Base-by-base conservation (phyloP, 768 basidiomycete genomes). In the Collybia nuda region DNA sequence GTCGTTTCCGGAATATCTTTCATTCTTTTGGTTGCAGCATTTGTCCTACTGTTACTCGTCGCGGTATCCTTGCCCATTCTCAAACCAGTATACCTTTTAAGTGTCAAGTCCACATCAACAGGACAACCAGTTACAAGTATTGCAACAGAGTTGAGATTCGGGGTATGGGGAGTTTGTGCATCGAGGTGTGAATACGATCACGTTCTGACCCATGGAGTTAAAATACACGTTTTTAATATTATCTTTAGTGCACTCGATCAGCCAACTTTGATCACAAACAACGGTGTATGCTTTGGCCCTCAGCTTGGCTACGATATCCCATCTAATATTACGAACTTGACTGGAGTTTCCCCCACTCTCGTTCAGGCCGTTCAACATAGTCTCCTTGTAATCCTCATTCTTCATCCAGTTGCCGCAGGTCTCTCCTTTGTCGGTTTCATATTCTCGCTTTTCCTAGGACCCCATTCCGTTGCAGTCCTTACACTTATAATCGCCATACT, bases 91-190 rank as follows among this genome's bases (percentile, higher is more conserved):
- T 87, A 84, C 63, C 69, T 90, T 22, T 68, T 90, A 43, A 57
- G 67, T 17, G 62, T 89, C 67, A 57, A 66, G 50, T 65, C 77
- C 39, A 66, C 62, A 0, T 40, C 60, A 6, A 53, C 56, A 0
- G 57, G 49, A 37, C 63, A 68, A 43, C 74, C 75, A 2, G 56
- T 61, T 28, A 82, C 84, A 9, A 74, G 74, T 52, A 66, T 82
- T 11, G 82, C 83, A 23, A 85, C 82, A 3, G 71, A 76, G 56
- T 66, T 91, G 8, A 76, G 81, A 29, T 86, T 92, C 53, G 92
- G 92, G 3, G 85, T 92, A 5, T 93, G 90, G 86, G 92, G 92
- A 0, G 74, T 85, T 29, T 94, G 92, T 66, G 84, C 84, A 1
- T 67, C 70, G 1, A 69, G 66, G 35, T 58, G 62, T 71, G n/a